Base-by-base conservation (phyloP, 305 asterid species). In the Salvia sclarea region DNA sequence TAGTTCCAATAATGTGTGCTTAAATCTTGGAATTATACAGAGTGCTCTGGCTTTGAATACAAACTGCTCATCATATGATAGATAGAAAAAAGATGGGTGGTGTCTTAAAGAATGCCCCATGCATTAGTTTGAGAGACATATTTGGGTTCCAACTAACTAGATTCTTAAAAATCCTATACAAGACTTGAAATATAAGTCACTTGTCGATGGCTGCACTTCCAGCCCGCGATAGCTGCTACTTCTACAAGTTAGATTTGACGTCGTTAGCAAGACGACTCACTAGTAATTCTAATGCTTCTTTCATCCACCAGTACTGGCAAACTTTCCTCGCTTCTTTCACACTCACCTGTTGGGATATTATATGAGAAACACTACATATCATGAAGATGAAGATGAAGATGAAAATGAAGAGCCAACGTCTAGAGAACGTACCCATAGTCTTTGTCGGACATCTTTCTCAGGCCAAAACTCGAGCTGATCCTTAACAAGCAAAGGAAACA, bases 271-370 rank as follows among this genome's bases (percentile, higher is more conserved):
- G 85, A 11, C 88, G 85, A 48, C 11, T 55, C 5, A 87, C 92
- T 17, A 92, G 64, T 21, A 68, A 14, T 45, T 88, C 95, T 64
- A 92, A 80, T 4, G 98, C 97, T 62, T 88, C 97, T 55, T 85
- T 88, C 98, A 90, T 92, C 98, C 98, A 92, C 85, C 86, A 79
- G 35, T 85, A 82, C 57, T 84, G 81, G 75, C 96, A 88, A 40
- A 78, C 82, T 41, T 74, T 85, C 68, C 92, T 84, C 12, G 98
- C 98, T 68, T 90, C 97, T 64, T 75, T 49, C 20, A 86, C 91
- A 30, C 96, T 87, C 61, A 91, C 49, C 97, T 88, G 90, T 67
- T 37, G 41, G 3, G 66, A 31, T 43, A 11, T 8, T 40, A 35
- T 18, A 17, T n/a, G 22, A 50, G 2, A 3, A 1, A 3, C 5